Percentiles rank a stretch among this genome's conserved stretches.
Conservation (phyloP, 805 yeast genomes). For the Lipomyces sp. region DNA sequence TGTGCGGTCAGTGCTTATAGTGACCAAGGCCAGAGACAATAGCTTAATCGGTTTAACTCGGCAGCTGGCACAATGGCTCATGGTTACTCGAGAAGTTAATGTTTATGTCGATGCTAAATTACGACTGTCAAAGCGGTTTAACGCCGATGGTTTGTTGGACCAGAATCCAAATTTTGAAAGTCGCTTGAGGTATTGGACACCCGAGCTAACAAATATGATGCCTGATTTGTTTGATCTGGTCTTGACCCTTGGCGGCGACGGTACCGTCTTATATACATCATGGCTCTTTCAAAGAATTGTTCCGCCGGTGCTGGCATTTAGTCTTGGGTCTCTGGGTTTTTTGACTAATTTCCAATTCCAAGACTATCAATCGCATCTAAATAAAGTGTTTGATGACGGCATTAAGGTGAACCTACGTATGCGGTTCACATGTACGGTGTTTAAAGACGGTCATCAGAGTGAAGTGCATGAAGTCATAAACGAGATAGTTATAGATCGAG, state of each 20-base stretch:
- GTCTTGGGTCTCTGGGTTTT: constrained; percentile 91
- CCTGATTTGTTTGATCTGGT: constrained; percentile 64
- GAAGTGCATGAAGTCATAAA: constrained; percentile 70
- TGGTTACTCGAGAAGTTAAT: constrained; percentile 49
- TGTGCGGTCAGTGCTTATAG: constrained; percentile 73
- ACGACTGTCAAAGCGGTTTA: constrained; percentile 65
- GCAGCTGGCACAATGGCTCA: constrained; percentile 78
- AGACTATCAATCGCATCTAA: constrained; percentile 64
- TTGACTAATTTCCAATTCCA: constrained; percentile 75
- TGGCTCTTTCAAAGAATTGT: constrained; percentile 77
- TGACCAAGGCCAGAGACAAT: constrained; percentile 88
- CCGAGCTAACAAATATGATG: constrained; percentile 53
- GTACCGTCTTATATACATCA: constrained; percentile 89
- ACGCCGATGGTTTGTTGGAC: constrained; percentile 56
- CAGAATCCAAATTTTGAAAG: constrained; percentile 51
- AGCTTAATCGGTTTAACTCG: constrained; percentile 75
- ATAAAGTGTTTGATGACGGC: constrained; percentile 66
- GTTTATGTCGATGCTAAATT: constrained; percentile 79
- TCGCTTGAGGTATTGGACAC: constrained; percentile 70
- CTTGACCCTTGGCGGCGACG: constrained; percentile 94
- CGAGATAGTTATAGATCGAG: constrained; percentile 89
- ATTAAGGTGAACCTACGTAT: constrained; percentile 79
- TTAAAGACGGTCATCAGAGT: constrained; percentile 48
- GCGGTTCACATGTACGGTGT: constrained; percentile 84
- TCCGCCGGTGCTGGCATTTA: constrained; percentile 76